Percentiles rank a stretch among this genome's conserved stretches.
Evolutionary conservation across 1,139 yeast genomes (phyloP).

Genomic region (Zygosaccharomyces sapae): DNA sequence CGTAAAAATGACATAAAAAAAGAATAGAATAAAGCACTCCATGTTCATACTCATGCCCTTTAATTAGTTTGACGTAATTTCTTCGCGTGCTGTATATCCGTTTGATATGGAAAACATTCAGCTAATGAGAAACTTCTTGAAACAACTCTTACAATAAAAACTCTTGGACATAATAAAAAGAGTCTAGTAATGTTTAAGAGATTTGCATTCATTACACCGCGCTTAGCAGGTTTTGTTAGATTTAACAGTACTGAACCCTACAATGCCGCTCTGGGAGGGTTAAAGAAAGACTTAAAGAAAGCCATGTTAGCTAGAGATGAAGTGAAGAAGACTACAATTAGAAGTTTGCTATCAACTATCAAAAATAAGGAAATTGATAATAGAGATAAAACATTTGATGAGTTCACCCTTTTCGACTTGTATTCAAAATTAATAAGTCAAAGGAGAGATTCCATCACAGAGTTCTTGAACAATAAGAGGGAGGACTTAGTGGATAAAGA

Average conservation of each 20-base stretch:
- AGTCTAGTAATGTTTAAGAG: slow-evolving; percentile 4
- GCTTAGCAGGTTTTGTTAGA: slow-evolving; percentile 23
- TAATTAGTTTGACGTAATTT: no score
- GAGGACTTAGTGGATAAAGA: slow-evolving; percentile 57
- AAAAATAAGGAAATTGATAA: slow-evolving; percentile 58
- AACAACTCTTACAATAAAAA: no score
- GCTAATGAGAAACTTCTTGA: no score
- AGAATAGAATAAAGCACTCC: neutral
- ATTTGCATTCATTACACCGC: slow-evolving; percentile 1
- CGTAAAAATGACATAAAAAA: neutral
- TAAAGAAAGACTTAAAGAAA: slow-evolving; percentile 47
- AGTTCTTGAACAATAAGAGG: slow-evolving; percentile 48
- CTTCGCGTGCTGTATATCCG: no score
- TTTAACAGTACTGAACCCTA: slow-evolving; percentile 38
- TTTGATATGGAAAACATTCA: no score
- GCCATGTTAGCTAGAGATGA: slow-evolving; percentile 48
- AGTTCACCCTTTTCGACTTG: slow-evolving; percentile 47
- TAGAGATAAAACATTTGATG: slow-evolving; percentile 44
- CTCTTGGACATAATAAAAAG: neutral
- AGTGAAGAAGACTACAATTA: slow-evolving; percentile 50
- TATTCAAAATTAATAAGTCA: slow-evolving; percentile 50
- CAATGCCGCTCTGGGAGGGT: slow-evolving; percentile 35
- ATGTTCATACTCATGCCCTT: no score
- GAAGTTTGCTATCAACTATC: slow-evolving; percentile 52
- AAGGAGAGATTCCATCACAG: slow-evolving; percentile 50